These are phyloP conservation scores for Rhizophagus clarus DNA, from an alignment of 192 early-diverging fungal genomes.

Conservation along the genomic window DNA sequence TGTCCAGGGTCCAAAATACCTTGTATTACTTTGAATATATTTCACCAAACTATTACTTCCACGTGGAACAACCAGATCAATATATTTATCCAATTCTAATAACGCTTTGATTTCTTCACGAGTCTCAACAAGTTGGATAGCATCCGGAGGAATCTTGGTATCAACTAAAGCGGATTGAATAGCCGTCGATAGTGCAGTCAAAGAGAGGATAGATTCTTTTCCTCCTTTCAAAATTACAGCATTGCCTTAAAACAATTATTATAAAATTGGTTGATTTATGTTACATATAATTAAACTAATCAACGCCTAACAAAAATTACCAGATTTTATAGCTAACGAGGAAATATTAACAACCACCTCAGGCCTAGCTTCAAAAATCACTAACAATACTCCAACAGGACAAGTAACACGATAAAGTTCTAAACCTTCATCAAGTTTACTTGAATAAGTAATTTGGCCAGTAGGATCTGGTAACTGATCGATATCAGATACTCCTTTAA, in stretches of 20 bases:
- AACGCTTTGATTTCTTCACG: slow-evolving; percentile 87
- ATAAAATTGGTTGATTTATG: not conserved
- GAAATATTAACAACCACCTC: slow-evolving; percentile 99
- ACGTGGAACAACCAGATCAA: slow-evolving; percentile 95
- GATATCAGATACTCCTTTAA: slow-evolving; percentile 91
- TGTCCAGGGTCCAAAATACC: slow-evolving; percentile 44
- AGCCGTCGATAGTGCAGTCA: slow-evolving; percentile 70
- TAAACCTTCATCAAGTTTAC: slow-evolving; percentile 78
- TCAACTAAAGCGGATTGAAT: slow-evolving; percentile 80
- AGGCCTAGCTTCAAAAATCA: slow-evolving; percentile 98
- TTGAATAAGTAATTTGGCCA: slow-evolving; percentile 76
- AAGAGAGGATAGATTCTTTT: slow-evolving; percentile 85
- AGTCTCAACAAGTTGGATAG: slow-evolving; percentile 87
- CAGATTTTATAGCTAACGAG: slow-evolving; percentile 92
- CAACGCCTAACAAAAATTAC: slow-evolving; percentile 26
- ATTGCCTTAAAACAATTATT: slow-evolving; percentile 56
- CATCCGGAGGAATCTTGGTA: slow-evolving; percentile 60
- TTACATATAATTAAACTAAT: not conserved
- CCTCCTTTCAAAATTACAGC: slow-evolving; percentile 98
- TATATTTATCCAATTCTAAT: slow-evolving; percentile 86
- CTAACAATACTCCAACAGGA: slow-evolving; percentile 94
- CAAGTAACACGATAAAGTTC: slow-evolving; percentile 89
- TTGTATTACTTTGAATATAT: slow-evolving; percentile 88
- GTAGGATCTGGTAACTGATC: slow-evolving; percentile 83
- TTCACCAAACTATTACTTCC: slow-evolving; percentile 91